Conservation (phyloP, 2,329 filamentous ascomycete genomes). For the Fusarium sp. region DNA sequence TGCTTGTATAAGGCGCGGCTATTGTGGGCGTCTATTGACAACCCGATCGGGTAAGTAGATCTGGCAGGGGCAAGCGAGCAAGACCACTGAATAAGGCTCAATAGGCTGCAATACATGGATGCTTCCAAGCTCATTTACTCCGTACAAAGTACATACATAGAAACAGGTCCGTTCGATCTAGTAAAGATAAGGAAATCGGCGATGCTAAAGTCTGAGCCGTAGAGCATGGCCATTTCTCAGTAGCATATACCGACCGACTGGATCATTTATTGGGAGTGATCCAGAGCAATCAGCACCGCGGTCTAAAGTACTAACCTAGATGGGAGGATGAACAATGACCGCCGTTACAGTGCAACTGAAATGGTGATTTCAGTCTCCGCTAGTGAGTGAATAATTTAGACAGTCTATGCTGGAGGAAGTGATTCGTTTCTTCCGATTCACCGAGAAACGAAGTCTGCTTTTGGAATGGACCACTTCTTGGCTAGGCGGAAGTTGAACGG, state of each 20-base stretch:
- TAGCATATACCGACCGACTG: background rate
- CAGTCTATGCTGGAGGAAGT: background rate
- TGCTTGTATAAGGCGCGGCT: constrained; percentile 32
- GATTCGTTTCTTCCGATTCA: background rate
- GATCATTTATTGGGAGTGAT: background rate
- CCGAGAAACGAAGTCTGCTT: background rate
- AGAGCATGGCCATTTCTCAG: background rate
- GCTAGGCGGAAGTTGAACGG: background rate
- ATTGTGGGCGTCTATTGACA: constrained; percentile 49
- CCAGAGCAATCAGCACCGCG: background rate
- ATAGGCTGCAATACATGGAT: background rate
- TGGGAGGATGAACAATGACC: background rate
- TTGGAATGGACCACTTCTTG: background rate
- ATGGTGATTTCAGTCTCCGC: background rate
- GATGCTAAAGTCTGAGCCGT: constrained; percentile 5
- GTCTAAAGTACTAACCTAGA: background rate
- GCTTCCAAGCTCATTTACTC: constrained; percentile 1
- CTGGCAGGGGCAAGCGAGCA: constrained; percentile 7
- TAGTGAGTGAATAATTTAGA: background rate
- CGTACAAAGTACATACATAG: background rate
- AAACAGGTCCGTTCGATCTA: background rate
- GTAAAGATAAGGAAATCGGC: background rate
- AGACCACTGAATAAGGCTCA: background rate
- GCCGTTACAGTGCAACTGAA: background rate
- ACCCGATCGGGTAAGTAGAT: constrained; percentile 42